Conservation (phyloP, 305 asterid genomes). For the Rubia balearica region DNA sequence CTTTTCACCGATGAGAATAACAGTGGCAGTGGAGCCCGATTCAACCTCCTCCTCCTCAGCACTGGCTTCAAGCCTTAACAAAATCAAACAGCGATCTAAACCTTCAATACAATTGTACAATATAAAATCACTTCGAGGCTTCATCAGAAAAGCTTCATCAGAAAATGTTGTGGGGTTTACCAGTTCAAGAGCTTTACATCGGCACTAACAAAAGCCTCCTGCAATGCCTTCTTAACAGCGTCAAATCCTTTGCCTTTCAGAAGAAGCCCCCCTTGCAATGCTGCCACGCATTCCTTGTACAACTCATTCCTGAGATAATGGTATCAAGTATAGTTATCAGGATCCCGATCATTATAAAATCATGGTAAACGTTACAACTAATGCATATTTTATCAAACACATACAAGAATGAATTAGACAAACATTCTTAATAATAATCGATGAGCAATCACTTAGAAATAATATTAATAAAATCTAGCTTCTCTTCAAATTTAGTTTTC, state of each 20-base stretch:
- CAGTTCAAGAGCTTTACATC: conserved; percentile 66
- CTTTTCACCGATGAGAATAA: conserved; percentile 53
- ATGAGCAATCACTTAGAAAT: no score
- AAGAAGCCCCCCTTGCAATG: conserved; percentile 62
- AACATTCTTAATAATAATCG: background rate
- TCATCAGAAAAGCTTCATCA: background rate
- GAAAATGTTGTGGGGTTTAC: conserved; percentile 29
- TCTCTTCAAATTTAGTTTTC: background rate
- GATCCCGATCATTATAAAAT: background rate
- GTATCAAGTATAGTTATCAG: background rate
- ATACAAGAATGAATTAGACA: no score
- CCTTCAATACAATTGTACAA: conserved; percentile 50
- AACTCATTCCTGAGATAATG: conserved; percentile 67
- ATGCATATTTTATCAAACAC: background rate
- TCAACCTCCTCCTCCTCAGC: conserved; percentile 50
- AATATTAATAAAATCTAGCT: no score
- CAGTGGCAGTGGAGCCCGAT: conserved; percentile 94
- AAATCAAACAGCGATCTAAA: conserved; percentile 53
- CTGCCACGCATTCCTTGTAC: conserved; percentile 62
- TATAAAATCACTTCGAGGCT: conserved; percentile 21
- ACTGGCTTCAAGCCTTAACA: conserved; percentile 81
- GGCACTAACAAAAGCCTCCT: conserved; percentile 62
- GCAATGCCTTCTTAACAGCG: conserved; percentile 50
- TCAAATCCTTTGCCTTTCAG: conserved; percentile 50
- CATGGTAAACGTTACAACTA: background rate